Percentiles rank a stretch among this genome's conserved stretches.
Conservation (phyloP, 2,329 filamentous ascomycete genomes). For the Diplodia intermedia region DNA sequence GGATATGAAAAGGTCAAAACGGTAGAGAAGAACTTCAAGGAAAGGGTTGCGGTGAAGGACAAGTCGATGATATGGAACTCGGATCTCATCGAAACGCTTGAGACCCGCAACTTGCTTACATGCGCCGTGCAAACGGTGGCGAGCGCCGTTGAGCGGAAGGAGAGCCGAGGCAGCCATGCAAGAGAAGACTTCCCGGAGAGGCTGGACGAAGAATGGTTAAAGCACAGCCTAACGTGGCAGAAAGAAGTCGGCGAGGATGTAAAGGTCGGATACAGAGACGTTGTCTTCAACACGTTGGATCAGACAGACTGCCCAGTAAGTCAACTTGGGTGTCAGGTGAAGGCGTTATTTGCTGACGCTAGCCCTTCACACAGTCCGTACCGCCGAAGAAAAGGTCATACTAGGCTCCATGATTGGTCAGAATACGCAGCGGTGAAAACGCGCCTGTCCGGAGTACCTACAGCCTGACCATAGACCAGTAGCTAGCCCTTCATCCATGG, state of each 20-base stretch:
- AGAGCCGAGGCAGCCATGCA: slow-evolving; percentile 57
- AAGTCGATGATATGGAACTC: slow-evolving; percentile 58
- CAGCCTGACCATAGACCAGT: no score
- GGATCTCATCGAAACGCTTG: slow-evolving; percentile 57
- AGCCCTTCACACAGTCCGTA: slow-evolving; percentile 38
- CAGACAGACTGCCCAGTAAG: slow-evolving; percentile 49
- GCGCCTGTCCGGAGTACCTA: no score
- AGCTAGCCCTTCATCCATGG: no score
- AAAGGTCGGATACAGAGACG: slow-evolving; percentile 51
- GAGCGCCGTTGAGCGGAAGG: slow-evolving; percentile 52
- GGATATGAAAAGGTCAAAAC: slow-evolving; percentile 46
- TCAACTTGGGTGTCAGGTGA: background rate
- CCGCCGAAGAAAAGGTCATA: slow-evolving; percentile 47
- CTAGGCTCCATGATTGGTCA: slow-evolving; percentile 31
- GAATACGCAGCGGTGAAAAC: background rate
- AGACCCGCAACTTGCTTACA: slow-evolving; percentile 56
- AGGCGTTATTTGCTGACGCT: background rate
- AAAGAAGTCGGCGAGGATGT: slow-evolving; percentile 49
- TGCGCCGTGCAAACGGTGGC: slow-evolving; percentile 57
- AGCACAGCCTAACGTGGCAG: slow-evolving; percentile 58
- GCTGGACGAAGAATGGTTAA: slow-evolving; percentile 54
- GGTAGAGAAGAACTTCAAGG: slow-evolving; percentile 48
- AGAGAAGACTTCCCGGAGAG: slow-evolving; percentile 56
- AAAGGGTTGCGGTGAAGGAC: slow-evolving; percentile 50
- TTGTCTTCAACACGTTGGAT: slow-evolving; percentile 54